phyloP scores from a whole-genome alignment of 768 basidiomycete genomes.

The Russula griseocarnosa region DNA sequence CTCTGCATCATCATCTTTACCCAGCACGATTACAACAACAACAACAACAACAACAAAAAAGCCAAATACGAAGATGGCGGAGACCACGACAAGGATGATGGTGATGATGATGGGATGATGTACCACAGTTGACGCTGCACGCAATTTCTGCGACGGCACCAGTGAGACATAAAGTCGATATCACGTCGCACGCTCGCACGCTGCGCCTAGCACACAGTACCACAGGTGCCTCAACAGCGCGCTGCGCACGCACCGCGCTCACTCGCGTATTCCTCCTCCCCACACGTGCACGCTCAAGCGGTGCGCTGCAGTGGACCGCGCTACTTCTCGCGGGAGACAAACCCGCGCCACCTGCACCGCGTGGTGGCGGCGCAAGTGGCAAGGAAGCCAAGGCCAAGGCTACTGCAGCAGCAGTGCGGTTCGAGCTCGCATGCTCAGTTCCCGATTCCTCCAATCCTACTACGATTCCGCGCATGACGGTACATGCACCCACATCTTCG shows the following conservation, averaged over 20 bases:
- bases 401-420: constrained; percentile 13
- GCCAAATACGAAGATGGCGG: constrained; percentile 2
- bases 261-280: constrained; percentile 67
- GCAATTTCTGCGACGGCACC: constrained; percentile 68
- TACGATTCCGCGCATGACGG: constrained; percentile 37
- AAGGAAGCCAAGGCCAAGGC: constrained; percentile 30
- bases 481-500: constrained; percentile 36
- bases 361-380: constrained; percentile 28
- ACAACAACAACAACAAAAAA: constrained; percentile 6
- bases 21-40: background rate
- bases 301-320: constrained; percentile 67
- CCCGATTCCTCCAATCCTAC: constrained; percentile 29
- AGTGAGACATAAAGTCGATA: constrained; percentile 70
- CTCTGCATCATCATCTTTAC: background rate
- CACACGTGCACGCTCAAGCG: constrained; percentile 57
- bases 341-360: constrained; percentile 30
- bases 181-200: constrained; percentile 49
- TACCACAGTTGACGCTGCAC: constrained; percentile 55
- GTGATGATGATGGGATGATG: constrained; percentile 34
- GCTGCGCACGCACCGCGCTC: constrained; percentile 45
- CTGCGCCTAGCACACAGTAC: constrained; percentile 52
- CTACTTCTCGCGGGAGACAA: constrained; percentile 57
- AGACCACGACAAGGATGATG: background rate
- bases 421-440: constrained; percentile 27
- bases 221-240: constrained; percentile 47